Evolutionary conservation across 306 rosid species (phyloP).

Genomic region (Fragaria iinumae): DNA sequence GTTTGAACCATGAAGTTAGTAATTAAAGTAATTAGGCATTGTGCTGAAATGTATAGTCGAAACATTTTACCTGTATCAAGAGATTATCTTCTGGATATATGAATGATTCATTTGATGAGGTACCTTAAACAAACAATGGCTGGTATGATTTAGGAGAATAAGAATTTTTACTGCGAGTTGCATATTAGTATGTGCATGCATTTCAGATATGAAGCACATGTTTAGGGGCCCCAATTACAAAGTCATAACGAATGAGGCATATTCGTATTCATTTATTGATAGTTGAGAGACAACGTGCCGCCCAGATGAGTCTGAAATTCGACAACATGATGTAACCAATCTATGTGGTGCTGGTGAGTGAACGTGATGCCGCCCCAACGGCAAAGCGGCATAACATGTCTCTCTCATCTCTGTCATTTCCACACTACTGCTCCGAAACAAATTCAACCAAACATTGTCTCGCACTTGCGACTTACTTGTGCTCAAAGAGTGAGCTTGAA

Average conservation of each 20-base stretch:
- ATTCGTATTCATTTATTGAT: not conserved
- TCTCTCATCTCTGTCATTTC: not conserved
- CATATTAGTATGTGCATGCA: not conserved
- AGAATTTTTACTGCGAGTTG: not conserved
- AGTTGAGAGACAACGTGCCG: conserved; percentile 17
- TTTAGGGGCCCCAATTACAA: not conserved
- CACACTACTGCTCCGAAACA: not conserved
- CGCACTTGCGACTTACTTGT: not conserved
- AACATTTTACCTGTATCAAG: too few species aligned
- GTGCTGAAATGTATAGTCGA: too few species aligned
- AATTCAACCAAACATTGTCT: not conserved
- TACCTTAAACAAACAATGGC: not conserved
- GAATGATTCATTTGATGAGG: too few species aligned
- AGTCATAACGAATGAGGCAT: not conserved
- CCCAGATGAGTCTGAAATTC: conserved; percentile 8
- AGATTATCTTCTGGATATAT: too few species aligned
- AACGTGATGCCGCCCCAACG: conserved; percentile 3
- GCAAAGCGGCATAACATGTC: not conserved
- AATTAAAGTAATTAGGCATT: too few species aligned
- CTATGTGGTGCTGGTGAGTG: not conserved
- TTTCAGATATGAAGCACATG: conserved; percentile 13
- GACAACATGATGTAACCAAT: conserved; percentile 2
- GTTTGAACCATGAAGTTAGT: too few species aligned
- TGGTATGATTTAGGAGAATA: too few species aligned
- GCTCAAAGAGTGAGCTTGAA: not conserved